Conservation (phyloP, 2,329 filamentous ascomycete genomes). For the Ceratocystis alfenasii region DNA sequence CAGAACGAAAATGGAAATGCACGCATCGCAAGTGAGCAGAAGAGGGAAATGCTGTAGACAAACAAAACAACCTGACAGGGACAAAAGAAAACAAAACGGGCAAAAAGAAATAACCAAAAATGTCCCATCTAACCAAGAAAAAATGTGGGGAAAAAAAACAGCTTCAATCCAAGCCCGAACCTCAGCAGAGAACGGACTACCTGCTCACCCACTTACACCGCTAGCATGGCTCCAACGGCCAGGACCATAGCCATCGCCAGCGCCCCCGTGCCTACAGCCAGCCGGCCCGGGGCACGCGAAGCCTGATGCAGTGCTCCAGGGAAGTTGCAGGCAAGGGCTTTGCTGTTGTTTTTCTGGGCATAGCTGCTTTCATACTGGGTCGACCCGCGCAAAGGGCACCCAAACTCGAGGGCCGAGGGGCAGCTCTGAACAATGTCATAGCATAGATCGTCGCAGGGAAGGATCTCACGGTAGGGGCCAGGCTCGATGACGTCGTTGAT, state of each 20-base stretch:
- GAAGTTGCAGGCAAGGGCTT: slow-evolving; percentile 31
- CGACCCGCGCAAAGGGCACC: slow-evolving; percentile 47
- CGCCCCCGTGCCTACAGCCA: neutral
- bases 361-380: slow-evolving; percentile 31
- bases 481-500: slow-evolving; percentile 64
- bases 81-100: neutral
- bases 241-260: neutral
- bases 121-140: neutral
- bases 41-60: neutral
- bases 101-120: neutral
- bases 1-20: slow-evolving; percentile 3
- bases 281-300: neutral
- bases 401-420: slow-evolving; percentile 62
- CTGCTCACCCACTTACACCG: neutral
- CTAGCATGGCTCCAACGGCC: neutral
- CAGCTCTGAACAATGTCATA: slow-evolving; percentile 77
- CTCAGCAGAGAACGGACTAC: neutral
- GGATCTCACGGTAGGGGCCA: slow-evolving; percentile 84
- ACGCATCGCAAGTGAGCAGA: neutral
- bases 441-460: slow-evolving; percentile 81
- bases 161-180: neutral
- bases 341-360: slow-evolving; percentile 26
- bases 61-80: neutral
- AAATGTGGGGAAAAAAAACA: neutral
- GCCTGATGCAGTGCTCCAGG: slow-evolving; percentile 21